phyloP scores from a whole-genome alignment of 2,329 filamentous ascomycete genomes.

The Xylariomycetidae sp. region DNA sequence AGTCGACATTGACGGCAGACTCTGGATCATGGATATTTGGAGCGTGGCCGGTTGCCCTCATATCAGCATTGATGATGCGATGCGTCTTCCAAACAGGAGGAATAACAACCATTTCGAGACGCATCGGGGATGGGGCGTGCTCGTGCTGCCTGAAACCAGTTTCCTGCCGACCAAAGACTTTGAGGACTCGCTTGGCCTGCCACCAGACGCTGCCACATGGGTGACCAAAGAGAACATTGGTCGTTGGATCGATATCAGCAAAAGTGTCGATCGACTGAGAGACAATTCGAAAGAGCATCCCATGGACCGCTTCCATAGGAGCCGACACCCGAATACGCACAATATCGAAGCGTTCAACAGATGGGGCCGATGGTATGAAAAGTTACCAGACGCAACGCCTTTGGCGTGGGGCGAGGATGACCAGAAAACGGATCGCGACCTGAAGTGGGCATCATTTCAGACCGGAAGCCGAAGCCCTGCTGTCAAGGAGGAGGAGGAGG shows the following conservation, averaged over 20 bases:
- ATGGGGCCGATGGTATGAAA: too few species aligned
- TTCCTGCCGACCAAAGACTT: constrained; percentile 31
- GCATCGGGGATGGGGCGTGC: constrained; percentile 42
- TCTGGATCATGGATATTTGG: constrained; percentile 51
- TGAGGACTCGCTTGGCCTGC: constrained; percentile 26
- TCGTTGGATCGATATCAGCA: constrained; percentile 21
- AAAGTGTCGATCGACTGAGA: constrained; percentile 13
- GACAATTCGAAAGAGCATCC: constrained; percentile 22
- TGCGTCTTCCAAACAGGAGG: neutral
- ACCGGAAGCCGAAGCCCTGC: constrained; percentile 6
- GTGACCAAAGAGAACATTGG: constrained; percentile 12
- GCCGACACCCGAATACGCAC: constrained; percentile 8
- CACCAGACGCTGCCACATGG: constrained; percentile 15
- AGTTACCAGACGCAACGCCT: too few species aligned
- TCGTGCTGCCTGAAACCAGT: constrained; percentile 37
- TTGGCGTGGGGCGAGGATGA: too few species aligned
- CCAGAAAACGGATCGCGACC: neutral
- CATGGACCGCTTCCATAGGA: constrained; percentile 16
- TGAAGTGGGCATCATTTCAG: constrained; percentile 1
- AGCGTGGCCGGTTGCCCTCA: constrained; percentile 15
- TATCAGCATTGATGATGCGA: constrained; percentile 7
- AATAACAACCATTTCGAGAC: too few species aligned
- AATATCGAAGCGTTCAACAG: neutral
- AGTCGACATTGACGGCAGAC: constrained; percentile 41
- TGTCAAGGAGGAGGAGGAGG: too few species aligned